These are phyloP conservation scores for Phaseolus lunatus DNA, from an alignment of 306 rosid species.

Conservation along the genomic window DNA sequence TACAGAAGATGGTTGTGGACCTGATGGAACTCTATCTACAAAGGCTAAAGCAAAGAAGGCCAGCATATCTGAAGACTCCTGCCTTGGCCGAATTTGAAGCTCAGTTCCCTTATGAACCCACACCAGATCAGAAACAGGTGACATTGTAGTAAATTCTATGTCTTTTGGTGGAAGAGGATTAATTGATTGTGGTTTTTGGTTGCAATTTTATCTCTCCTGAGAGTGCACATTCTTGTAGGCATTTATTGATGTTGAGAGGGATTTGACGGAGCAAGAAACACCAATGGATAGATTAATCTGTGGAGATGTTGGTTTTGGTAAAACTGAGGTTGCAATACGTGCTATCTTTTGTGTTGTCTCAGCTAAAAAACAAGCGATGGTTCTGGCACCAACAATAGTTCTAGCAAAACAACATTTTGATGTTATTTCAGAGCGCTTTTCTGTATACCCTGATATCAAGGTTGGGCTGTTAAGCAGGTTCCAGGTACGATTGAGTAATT, in stretches of 20 bases:
- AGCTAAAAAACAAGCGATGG: constrained; percentile 94
- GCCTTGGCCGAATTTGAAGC: constrained; percentile 64
- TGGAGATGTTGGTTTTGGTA: constrained; percentile 99
- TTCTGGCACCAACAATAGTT: constrained; percentile 94
- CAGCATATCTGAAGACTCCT: constrained; percentile 67
- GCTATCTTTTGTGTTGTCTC: constrained; percentile 83
- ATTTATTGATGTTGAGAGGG: constrained; percentile 86
- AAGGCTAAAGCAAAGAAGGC: constrained; percentile 87
- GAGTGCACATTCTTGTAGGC: constrained; percentile 59
- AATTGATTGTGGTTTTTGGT: not conserved
- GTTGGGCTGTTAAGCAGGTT: constrained; percentile 93
- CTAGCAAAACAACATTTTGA: constrained; percentile 95
- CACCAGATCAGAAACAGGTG: constrained; percentile 92
- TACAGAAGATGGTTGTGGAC: constrained; percentile 98
- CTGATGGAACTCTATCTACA: constrained; percentile 95
- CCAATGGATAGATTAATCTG: constrained; percentile 98
- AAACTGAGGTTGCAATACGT: constrained; percentile 98
- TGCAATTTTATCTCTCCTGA: constrained; percentile 37
- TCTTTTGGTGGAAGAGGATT: constrained; percentile 9
- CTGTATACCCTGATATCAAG: constrained; percentile 64
- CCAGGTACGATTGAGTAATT: constrained; percentile 66
- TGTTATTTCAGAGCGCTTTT: constrained; percentile 83
- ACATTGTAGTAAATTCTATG: constrained; percentile 13
- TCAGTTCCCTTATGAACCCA: constrained; percentile 76
- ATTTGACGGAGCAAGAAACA: constrained; percentile 82